These are phyloP conservation scores for Neofusicoccum sp. DNA, from an alignment of 2,329 filamentous ascomycete genomes.

Conservation along the genomic window DNA sequence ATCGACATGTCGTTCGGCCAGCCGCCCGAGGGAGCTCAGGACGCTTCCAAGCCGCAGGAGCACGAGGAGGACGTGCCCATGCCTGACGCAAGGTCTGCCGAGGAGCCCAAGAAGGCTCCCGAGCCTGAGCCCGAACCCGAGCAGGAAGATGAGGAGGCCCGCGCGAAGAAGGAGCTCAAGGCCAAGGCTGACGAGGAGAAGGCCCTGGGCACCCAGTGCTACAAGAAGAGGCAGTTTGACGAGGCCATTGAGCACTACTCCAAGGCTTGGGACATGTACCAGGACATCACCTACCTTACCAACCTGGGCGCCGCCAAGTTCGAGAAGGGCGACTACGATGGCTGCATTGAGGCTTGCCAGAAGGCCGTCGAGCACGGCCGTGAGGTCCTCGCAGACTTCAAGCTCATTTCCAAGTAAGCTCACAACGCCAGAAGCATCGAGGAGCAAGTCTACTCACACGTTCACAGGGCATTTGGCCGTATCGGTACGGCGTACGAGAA, in stretches of 20 bases:
- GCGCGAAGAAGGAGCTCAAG: conserved; percentile 87
- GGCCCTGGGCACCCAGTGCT: conserved; percentile 87
- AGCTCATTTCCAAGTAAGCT: conserved; percentile 85
- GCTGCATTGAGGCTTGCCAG: conserved; percentile 82
- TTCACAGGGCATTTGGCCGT: conserved; percentile 74
- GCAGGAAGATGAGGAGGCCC: conserved; percentile 77
- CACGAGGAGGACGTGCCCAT: conserved; percentile 75
- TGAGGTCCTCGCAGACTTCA: conserved; percentile 91
- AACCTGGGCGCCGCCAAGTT: conserved; percentile 93
- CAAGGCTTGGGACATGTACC: conserved; percentile 91
- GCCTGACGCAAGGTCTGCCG: conserved; percentile 64
- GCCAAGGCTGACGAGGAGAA: conserved; percentile 93
- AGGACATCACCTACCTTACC: conserved; percentile 97
- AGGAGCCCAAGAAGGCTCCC: conserved; percentile 57
- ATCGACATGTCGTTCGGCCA: conserved; percentile 81
- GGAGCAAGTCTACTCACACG: conserved; percentile 22
- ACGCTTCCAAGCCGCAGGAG: conserved; percentile 46
- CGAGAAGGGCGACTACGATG: conserved; percentile 93
- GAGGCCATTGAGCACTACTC: conserved; percentile 90
- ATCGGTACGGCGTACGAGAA: conserved; percentile 96
- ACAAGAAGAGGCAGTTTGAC: conserved; percentile 98
- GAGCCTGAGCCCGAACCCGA: conserved; percentile 65
- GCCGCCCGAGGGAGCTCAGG: conserved; percentile 50
- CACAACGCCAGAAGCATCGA: neutral
- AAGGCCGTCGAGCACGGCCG: conserved; percentile 90